A percentile compares a stretch with the other conserved stretches of the same genome.
Evolutionary conservation across 371 early-diverging fungal species (phyloP).

Genomic region (Circinella umbellata): DNA sequence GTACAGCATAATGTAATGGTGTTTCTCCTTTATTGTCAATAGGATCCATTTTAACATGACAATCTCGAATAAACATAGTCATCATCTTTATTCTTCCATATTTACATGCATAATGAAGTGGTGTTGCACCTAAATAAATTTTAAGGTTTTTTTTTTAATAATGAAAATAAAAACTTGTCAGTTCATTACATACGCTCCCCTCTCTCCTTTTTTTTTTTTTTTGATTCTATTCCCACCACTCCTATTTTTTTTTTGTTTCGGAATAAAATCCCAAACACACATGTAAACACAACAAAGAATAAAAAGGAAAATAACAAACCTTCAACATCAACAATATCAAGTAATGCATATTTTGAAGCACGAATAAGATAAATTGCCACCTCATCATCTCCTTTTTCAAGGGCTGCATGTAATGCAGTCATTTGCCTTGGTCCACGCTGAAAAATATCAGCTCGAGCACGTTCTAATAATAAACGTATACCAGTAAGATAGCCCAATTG

Average conservation of each 20-base stretch:
- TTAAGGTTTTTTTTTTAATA: not conserved
- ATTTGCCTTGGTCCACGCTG: conserved; percentile 36
- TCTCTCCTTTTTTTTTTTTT: no score
- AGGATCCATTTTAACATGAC: conserved; percentile 22
- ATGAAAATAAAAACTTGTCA: not conserved
- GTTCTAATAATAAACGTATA: conserved; percentile 35
- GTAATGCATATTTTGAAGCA: conserved; percentile 20
- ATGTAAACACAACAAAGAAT: no score
- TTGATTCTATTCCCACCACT: no score
- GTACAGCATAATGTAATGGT: conserved; percentile 50
- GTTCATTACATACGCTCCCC: not conserved
- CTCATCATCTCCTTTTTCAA: conserved; percentile 32
- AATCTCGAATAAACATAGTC: conserved; percentile 32
- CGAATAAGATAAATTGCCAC: conserved; percentile 31
- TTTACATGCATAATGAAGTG: conserved; percentile 52
- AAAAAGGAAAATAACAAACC: conserved; percentile 27
- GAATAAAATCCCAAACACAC: no score
- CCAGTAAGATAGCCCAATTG: conserved; percentile 39
- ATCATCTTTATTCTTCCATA: conserved; percentile 33
- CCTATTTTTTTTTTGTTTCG: no score
- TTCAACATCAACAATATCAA: conserved; percentile 30
- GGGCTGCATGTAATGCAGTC: conserved; percentile 45
- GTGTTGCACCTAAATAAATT: conserved; percentile 40
- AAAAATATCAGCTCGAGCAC: conserved; percentile 24
- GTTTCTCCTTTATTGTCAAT: conserved; percentile 44